phyloP scores from a whole-genome alignment of 108 stramenopile species.

The Bacterosira constricta region DNA sequence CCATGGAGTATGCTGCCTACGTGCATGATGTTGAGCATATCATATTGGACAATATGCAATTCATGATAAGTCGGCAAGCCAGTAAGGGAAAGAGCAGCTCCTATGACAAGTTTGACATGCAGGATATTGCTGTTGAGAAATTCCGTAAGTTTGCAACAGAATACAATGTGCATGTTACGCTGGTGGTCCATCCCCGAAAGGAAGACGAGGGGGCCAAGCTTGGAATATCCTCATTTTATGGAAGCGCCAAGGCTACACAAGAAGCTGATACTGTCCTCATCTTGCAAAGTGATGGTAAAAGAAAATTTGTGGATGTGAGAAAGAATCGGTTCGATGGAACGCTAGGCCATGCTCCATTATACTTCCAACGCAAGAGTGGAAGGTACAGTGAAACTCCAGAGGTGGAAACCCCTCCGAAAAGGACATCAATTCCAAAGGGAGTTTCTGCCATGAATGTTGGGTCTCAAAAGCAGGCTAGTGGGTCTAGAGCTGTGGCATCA shows the following conservation, averaged over 20 bases:
- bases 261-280: slow-evolving; percentile 99
- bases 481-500: slow-evolving; percentile 6
- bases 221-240: slow-evolving; percentile 88
- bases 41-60: slow-evolving; percentile 98
- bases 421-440: slow-evolving; percentile 30
- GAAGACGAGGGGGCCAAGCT: slow-evolving; percentile 87
- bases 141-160: slow-evolving; percentile 98
- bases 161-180: slow-evolving; percentile 92
- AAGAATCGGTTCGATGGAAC: slow-evolving; percentile 99
- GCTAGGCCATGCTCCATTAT: slow-evolving; percentile 77
- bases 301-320: slow-evolving; percentile 93
- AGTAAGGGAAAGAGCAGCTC: slow-evolving; percentile 29
- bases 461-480: not conserved
- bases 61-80: slow-evolving; percentile 89
- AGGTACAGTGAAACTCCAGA: slow-evolving; percentile 70
- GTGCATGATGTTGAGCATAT: slow-evolving; percentile 92
- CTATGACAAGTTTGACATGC: slow-evolving; percentile 89
- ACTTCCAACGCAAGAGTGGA: slow-evolving; percentile 78
- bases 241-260: slow-evolving; percentile 98
- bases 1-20: slow-evolving; percentile 96
- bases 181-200: slow-evolving; percentile 98
- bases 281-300: slow-evolving; percentile 84
- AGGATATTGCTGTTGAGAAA: slow-evolving; percentile 94
- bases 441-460: slow-evolving; percentile 27
- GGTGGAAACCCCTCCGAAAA: slow-evolving; percentile 7